phyloP scores from a whole-genome alignment of 176 grass and related monocot species.

The Neostapfia colusana region DNA sequence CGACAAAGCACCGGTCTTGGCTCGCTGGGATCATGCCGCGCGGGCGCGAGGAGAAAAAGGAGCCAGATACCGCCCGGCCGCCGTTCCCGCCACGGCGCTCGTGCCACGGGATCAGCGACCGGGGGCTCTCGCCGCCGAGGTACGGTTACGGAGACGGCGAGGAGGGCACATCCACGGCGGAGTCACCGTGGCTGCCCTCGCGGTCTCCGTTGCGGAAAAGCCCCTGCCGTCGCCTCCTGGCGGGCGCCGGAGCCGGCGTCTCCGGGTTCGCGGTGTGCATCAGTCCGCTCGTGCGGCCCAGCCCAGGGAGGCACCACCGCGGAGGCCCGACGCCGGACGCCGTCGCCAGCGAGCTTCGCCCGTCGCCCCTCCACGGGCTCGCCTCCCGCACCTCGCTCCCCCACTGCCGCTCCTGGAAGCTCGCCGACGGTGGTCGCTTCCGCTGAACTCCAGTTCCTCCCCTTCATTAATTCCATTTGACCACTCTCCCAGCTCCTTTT shows the following conservation, averaged over 20 bases:
- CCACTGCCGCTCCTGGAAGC: slow-evolving; percentile 79
- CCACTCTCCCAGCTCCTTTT: not conserved
- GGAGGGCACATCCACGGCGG: slow-evolving; percentile 31
- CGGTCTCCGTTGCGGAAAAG: slow-evolving; percentile 56
- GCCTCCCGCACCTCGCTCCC: slow-evolving; percentile 39
- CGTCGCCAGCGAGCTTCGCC: slow-evolving; percentile 53
- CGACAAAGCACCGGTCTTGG: slow-evolving; percentile 53
- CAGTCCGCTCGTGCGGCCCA: slow-evolving; percentile 71
- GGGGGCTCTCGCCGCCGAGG: slow-evolving; percentile 53
- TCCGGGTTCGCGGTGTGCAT: slow-evolving; percentile 74
- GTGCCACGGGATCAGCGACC: slow-evolving; percentile 40
- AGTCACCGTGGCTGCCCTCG: slow-evolving; percentile 51
- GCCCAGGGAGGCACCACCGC: slow-evolving; percentile 44
- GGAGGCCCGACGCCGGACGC: slow-evolving; percentile 28
- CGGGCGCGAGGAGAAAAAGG: slow-evolving; percentile 37
- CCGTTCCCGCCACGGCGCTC: slow-evolving; percentile 21
- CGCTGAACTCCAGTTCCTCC: slow-evolving; percentile 31
- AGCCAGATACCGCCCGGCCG: not conserved
- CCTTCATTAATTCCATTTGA: not conserved
- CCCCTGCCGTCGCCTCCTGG: slow-evolving; percentile 22
- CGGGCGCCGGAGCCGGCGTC: slow-evolving; percentile 23
- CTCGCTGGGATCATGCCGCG: slow-evolving; percentile 51
- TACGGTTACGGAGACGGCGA: slow-evolving; percentile 1
- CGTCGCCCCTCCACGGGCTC: slow-evolving; percentile 58
- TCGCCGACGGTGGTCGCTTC: slow-evolving; percentile 69